These are phyloP conservation scores for Colletotrichum truncatum DNA, from an alignment of 2,329 filamentous ascomycete species.

Conservation along the genomic window DNA sequence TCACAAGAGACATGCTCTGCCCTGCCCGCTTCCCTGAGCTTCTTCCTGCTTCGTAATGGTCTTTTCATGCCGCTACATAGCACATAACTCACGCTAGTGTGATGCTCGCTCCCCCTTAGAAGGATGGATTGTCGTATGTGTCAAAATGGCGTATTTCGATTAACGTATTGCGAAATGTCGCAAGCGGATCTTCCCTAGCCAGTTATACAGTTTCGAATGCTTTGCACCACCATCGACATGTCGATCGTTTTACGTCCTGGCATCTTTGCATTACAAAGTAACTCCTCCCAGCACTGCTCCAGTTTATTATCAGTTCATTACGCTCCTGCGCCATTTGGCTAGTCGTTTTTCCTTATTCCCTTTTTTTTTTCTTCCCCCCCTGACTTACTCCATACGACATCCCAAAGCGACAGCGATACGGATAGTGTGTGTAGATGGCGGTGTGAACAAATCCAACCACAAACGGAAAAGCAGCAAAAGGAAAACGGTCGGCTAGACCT, in stretches of 20 bases:
- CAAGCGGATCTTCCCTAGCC: background rate
- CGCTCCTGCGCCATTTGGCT: background rate
- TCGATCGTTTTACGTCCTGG: background rate
- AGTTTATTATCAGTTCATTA: background rate
- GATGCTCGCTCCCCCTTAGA: conserved; percentile 4
- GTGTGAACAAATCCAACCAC: conserved; percentile 16
- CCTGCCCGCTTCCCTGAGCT: conserved; percentile 8
- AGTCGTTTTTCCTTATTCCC: background rate
- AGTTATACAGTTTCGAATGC: background rate
- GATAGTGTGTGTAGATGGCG: too few species aligned
- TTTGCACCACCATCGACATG: background rate
- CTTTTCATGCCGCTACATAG: conserved; percentile 2
- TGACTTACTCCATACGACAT: background rate
- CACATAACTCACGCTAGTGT: background rate
- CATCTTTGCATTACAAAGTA: conserved; percentile 17
- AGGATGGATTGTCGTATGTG: conserved; percentile 15
- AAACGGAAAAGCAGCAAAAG: background rate
- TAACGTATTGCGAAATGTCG: conserved; percentile 25
- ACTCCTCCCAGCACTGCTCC: background rate
- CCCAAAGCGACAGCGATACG: background rate
- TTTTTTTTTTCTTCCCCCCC: background rate
- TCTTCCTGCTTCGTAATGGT: conserved; percentile 20
- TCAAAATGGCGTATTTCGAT: conserved; percentile 24
- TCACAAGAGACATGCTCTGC: background rate
- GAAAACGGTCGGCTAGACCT: conserved; percentile 10